Evolutionary conservation across 2,329 filamentous ascomycete species (phyloP).

Genomic region (Fusarium continuum): DNA sequence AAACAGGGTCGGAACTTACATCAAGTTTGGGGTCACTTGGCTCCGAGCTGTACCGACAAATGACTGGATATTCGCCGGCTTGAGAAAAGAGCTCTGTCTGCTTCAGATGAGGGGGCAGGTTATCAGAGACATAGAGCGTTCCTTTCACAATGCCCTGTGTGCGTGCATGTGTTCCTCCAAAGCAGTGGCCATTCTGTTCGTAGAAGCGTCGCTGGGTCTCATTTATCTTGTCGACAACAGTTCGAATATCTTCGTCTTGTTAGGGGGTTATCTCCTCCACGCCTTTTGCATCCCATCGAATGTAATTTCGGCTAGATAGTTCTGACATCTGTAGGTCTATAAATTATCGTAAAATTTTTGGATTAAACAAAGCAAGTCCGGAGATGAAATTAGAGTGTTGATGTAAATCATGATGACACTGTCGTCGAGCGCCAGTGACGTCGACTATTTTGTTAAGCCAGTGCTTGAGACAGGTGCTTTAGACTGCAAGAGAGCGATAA

Average conservation of each 20-base stretch:
- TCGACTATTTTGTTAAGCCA: background rate
- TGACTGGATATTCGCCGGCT: background rate
- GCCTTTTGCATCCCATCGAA: background rate
- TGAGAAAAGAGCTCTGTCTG: slow-evolving; percentile 4
- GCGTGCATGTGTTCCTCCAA: background rate
- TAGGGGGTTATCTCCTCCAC: background rate
- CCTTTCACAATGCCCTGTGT: slow-evolving; percentile 1
- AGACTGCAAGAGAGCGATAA: too few relatives aligned
- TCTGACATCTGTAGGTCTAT: too few relatives aligned
- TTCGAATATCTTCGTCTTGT: background rate
- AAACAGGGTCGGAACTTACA: background rate
- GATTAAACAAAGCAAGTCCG: too few relatives aligned
- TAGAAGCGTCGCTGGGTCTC: slow-evolving; percentile 1
- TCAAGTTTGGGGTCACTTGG: background rate
- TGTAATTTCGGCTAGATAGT: background rate
- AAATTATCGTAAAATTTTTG: background rate
- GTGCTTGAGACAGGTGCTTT: too few relatives aligned
- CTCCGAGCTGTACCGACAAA: background rate
- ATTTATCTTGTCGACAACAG: background rate
- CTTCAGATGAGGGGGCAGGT: background rate
- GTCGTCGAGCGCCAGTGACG: background rate
- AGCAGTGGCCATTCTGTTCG: slow-evolving; percentile 3
- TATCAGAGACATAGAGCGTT: background rate
- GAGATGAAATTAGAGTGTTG: too few relatives aligned
- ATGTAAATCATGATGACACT: background rate